Conservation (phyloP, 257 asterid species). For the Solanum medicagineum region DNA sequence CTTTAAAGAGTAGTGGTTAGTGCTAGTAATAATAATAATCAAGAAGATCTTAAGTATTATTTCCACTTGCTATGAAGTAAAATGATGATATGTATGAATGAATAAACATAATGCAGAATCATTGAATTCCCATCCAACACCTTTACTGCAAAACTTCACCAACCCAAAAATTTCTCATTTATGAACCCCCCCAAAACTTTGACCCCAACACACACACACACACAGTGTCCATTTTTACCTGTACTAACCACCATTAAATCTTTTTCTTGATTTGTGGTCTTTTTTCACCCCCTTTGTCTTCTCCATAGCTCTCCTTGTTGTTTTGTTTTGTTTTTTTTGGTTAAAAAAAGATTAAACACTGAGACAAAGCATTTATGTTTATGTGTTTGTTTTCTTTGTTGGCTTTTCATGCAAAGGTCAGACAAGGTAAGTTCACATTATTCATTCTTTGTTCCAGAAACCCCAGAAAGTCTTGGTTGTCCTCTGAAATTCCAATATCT, state of each 20-base stretch:
- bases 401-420: slow-evolving; percentile 23
- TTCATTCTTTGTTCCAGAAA: not conserved
- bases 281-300: not conserved
- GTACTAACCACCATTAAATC: not conserved
- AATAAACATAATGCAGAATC: slow-evolving; percentile 9
- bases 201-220: slow-evolving; percentile 9
- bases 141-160: slow-evolving; percentile 14
- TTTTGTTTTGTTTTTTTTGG: not conserved
- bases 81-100: not conserved
- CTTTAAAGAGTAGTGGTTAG: not conserved
- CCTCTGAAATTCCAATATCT: not conserved
- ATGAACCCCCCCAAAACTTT: slow-evolving; percentile 32
- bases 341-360: not conserved
- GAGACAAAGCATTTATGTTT: slow-evolving; percentile 15
- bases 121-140: slow-evolving; percentile 27
- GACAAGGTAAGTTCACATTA: slow-evolving; percentile 11
- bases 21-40: not conserved
- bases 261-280: not conserved
- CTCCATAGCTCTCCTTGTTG: not conserved
- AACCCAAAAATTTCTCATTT: slow-evolving; percentile 21
- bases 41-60: not conserved
- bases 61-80: not conserved
- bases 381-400: slow-evolving; percentile 22
- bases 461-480: not conserved
- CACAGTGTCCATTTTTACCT: slow-evolving; percentile 1